Percentiles rank a stretch among this genome's conserved stretches.
phyloP scores from a whole-genome alignment of 176 grass and related monocot species.

The Carex kokanica region DNA sequence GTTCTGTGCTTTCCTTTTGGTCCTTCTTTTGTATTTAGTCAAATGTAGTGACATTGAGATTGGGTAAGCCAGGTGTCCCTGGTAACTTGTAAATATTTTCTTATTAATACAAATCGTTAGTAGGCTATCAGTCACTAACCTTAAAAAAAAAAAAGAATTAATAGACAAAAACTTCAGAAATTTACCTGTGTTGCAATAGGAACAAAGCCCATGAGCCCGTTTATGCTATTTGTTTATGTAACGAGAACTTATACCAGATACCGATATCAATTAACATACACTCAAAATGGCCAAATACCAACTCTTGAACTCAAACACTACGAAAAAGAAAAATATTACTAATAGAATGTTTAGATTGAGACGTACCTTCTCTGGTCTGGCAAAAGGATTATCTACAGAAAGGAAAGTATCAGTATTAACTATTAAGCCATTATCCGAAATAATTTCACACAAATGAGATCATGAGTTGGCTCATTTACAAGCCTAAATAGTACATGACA shows the following conservation, averaged over 20 bases:
- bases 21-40: too few relatives aligned
- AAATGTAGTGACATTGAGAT: too few relatives aligned
- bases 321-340: not conserved
- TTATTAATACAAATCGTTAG: too few relatives aligned
- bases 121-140: too few relatives aligned
- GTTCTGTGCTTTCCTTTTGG: too few relatives aligned
- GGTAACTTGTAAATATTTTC: too few relatives aligned
- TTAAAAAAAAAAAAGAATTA: not conserved
- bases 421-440: not conserved
- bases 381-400: not conserved
- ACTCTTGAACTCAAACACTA: not conserved
- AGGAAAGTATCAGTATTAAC: not conserved
- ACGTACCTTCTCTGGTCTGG: not conserved
- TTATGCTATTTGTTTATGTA: not conserved
- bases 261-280: not conserved
- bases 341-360: not conserved
- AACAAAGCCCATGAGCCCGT: too few relatives aligned
- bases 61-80: too few relatives aligned
- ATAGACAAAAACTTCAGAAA: not conserved
- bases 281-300: not conserved
- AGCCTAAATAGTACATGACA: too few relatives aligned
- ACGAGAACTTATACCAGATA: not conserved
- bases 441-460: not conserved
- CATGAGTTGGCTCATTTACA: not conserved
- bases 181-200: not conserved